Conservation (phyloP, 768 basidiomycete species). For the Mycena latifolia region DNA sequence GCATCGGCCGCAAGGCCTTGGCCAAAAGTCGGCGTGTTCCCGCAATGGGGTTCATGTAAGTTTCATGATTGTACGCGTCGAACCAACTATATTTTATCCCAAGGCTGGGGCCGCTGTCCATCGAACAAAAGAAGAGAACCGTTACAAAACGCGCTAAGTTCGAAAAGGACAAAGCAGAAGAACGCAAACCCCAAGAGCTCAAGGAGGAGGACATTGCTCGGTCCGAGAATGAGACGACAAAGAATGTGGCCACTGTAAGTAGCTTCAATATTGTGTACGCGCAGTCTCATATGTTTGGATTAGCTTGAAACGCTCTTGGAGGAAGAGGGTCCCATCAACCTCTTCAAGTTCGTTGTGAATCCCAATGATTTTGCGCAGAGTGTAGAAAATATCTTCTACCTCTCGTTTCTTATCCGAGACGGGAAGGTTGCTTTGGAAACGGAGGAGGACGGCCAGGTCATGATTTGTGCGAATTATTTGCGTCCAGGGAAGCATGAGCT, state of each 20-base stretch:
- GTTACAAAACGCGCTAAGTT: constrained; percentile 71
- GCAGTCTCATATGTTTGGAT: background rate
- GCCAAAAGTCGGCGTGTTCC: constrained; percentile 85
- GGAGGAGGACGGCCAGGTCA: constrained; percentile 74
- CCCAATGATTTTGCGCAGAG: constrained; percentile 93
- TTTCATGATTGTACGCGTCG: background rate
- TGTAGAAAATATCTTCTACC: constrained; percentile 96
- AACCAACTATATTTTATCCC: constrained; percentile 15
- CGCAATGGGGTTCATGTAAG: constrained; percentile 91
- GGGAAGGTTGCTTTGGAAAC: constrained; percentile 83
- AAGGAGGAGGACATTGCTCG: constrained; percentile 86
- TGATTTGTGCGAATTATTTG: constrained; percentile 70
- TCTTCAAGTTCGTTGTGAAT: constrained; percentile 92
- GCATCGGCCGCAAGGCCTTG: constrained; percentile 86
- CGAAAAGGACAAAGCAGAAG: constrained; percentile 79
- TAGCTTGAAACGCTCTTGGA: constrained; percentile 76
- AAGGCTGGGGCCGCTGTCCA: constrained; percentile 92
- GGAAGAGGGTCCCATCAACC: constrained; percentile 68
- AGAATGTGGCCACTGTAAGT: constrained; percentile 82
- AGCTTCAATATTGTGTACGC: background rate
- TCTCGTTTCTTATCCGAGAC: constrained; percentile 92
- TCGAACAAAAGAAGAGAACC: constrained; percentile 85
- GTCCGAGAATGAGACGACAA: constrained; percentile 90
- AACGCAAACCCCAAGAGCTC: constrained; percentile 82
- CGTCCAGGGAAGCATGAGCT: constrained; percentile 6